These are phyloP conservation scores for Naganishia cerealis DNA, from an alignment of 1,284 basidiomycete genomes.

Conservation along the genomic window DNA sequence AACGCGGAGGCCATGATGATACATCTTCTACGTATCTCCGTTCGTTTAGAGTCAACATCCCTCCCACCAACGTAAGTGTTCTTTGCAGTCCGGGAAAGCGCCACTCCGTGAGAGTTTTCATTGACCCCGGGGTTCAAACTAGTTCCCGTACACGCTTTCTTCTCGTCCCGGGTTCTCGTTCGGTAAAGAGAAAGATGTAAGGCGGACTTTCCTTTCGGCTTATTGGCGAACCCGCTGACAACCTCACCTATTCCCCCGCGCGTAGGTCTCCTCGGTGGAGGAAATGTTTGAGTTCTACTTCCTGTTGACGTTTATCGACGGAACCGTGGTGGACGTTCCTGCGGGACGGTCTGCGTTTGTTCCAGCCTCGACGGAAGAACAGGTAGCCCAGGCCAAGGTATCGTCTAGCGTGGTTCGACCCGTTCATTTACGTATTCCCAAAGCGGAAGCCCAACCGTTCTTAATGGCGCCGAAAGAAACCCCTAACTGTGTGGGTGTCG, in stretches of 20 bases:
- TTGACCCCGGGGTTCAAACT: not conserved
- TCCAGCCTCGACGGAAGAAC: constrained; percentile 6
- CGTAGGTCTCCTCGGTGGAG: constrained; percentile 36
- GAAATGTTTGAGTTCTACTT: constrained; percentile 40
- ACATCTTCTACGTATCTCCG: constrained; percentile 29
- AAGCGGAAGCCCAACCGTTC: not conserved
- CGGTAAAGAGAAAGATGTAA: not conserved
- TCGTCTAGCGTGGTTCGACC: not conserved
- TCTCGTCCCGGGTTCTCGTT: not conserved
- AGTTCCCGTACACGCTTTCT: constrained; percentile 6
- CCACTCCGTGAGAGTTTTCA: not conserved
- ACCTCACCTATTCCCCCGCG: not conserved
- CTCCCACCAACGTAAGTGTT: constrained; percentile 40
- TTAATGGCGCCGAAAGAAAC: constrained; percentile 4
- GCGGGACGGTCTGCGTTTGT: constrained; percentile 39
- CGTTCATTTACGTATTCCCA: not conserved
- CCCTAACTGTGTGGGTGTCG: constrained; percentile 15
- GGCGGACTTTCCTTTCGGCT: not conserved
- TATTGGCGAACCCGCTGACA: not conserved
- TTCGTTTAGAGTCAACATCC: constrained; percentile 38
- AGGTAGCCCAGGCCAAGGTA: not conserved
- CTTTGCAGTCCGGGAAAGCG: not conserved
- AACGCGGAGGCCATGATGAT: not conserved
- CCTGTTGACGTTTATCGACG: constrained; percentile 33
- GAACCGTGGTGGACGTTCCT: constrained; percentile 37